Base-by-base conservation (phyloP, 2,329 filamentous ascomycete genomes). In the Sphaerulina musiva region DNA sequence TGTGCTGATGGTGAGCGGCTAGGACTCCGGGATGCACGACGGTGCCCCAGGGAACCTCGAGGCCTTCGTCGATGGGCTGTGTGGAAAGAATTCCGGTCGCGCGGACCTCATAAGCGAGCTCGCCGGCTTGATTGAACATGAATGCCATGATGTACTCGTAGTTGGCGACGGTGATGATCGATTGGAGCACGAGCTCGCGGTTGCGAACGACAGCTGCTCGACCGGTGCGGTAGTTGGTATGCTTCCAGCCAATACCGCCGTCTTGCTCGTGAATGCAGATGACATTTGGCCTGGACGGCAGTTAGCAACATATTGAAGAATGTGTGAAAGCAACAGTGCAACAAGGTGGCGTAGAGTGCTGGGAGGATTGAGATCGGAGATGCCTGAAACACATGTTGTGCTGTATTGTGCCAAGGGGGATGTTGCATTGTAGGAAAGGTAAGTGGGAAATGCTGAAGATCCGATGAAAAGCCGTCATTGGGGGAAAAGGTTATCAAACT, bases 211-310 rank as follows among this genome's bases (percentile, higher is more conserved):
- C 80, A 1, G 82, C 80, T 1, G 81, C 80, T 1, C 79, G 75
- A 32, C 76, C 74, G 0, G 81, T 86, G 4, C 83, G 76, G 72
- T 79, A 84, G 69, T 86, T 86, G 5, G 82, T 84, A 68, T 86
- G 83, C 64, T 86, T 87, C 76, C 83, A 85, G 41, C 80, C 80
- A 54, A 86, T 82, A 3, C 84, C 84, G 23, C 76, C 80, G 60
- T 87, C 84, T 68, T 86, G 83, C 65, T 87, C 84, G 64, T 87
- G 84, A 46, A 87, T 76, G 64, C 84, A 87, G 38, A 87, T 74
- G 9, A 82, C 79, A 56, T 87, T 87, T n/a, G 82, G 78, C 73
- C 26, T 29, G 5, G 5, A 29, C 26, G 26, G 26, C 26, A 29
- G 26, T 29, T 7, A 29, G 26, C 20, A 20, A 20, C 26, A 7